Percentiles rank a stretch among this genome's conserved stretches.
Evolutionary conservation across 176 grass and related monocot species (phyloP).

Genomic region (Metroxylon sagu): DNA sequence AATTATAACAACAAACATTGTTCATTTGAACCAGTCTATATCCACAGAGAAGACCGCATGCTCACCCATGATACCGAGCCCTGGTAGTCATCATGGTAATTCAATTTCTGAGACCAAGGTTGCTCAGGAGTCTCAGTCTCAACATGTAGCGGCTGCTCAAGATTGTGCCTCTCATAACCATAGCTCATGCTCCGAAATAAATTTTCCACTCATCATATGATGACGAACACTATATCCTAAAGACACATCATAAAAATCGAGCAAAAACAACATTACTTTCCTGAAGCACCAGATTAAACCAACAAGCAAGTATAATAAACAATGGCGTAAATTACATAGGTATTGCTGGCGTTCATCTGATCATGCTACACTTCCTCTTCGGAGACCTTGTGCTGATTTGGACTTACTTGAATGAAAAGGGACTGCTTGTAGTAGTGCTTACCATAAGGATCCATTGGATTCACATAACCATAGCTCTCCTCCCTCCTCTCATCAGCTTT

Average conservation of each 20-base stretch:
- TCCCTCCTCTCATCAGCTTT: conserved; percentile 1
- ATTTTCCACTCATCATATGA: conserved; percentile 9
- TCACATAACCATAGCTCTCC: neutral
- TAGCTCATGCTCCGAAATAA: conserved; percentile 36
- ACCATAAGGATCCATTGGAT: conserved; percentile 22
- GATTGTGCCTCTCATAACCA: conserved; percentile 44
- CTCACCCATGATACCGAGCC: too few species aligned
- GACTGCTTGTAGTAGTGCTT: conserved; percentile 14
- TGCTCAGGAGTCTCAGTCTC: conserved; percentile 36
- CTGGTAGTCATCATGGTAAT: conserved; percentile 40
- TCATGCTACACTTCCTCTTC: conserved; percentile 26
- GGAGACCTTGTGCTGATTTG: conserved; percentile 11
- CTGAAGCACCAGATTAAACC: too few species aligned
- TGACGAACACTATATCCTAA: conserved; percentile 7
- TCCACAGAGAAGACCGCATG: too few species aligned
- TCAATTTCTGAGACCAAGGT: conserved; percentile 40
- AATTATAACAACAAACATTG: too few species aligned
- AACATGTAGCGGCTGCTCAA: conserved; percentile 49
- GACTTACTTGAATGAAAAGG: conserved; percentile 21
- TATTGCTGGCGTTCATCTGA: conserved; percentile 26
- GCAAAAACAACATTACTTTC: too few species aligned
- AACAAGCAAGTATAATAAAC: too few species aligned
- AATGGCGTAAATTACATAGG: neutral
- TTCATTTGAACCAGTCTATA: too few species aligned
- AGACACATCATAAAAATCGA: too few species aligned